These are phyloP conservation scores for Pterocarpus macrocarpus DNA, from an alignment of 306 rosid species.

Conservation along the genomic window DNA sequence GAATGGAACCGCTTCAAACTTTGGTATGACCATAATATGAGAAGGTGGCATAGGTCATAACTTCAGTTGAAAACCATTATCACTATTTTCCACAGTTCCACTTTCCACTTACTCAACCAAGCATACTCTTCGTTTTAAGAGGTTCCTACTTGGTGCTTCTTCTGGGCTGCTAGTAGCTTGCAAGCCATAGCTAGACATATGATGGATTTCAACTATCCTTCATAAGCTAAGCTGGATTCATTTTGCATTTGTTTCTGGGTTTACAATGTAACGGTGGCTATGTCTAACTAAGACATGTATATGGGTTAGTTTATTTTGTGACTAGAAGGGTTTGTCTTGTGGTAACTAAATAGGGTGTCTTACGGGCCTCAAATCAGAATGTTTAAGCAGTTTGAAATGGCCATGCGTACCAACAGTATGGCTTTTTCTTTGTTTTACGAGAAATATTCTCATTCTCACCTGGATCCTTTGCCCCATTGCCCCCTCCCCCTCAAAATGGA, in stretches of 20 bases:
- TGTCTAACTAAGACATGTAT: conserved; percentile 4
- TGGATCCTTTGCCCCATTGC: conserved; percentile 3
- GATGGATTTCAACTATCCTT: conserved; percentile 22
- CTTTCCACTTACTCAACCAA: conserved; percentile 23
- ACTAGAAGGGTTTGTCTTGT: conserved; percentile 21
- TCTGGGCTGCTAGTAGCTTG: conserved; percentile 22
- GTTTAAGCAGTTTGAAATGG: not conserved
- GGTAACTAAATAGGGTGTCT: conserved; percentile 6
- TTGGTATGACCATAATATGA: conserved; percentile 35
- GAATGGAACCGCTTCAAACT: conserved; percentile 9
- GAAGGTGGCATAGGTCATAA: conserved; percentile 39
- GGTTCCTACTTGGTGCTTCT: conserved; percentile 20
- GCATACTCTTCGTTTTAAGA: conserved; percentile 14
- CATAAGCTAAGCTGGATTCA: conserved; percentile 6
- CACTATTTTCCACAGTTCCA: conserved; percentile 35
- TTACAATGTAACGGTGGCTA: not conserved
- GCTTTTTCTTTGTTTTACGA: conserved; percentile 9
- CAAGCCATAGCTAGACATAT: not conserved
- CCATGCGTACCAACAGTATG: not conserved
- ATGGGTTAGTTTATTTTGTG: not conserved
- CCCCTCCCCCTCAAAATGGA: not conserved
- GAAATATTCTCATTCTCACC: conserved; percentile 13
- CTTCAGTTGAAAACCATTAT: conserved; percentile 31
- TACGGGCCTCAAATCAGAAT: conserved; percentile 24
- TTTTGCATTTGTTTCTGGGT: conserved; percentile 25